These are phyloP conservation scores for Leersia perrieri DNA, from an alignment of 176 grass and related monocot genomes.

Conservation along the genomic window DNA sequence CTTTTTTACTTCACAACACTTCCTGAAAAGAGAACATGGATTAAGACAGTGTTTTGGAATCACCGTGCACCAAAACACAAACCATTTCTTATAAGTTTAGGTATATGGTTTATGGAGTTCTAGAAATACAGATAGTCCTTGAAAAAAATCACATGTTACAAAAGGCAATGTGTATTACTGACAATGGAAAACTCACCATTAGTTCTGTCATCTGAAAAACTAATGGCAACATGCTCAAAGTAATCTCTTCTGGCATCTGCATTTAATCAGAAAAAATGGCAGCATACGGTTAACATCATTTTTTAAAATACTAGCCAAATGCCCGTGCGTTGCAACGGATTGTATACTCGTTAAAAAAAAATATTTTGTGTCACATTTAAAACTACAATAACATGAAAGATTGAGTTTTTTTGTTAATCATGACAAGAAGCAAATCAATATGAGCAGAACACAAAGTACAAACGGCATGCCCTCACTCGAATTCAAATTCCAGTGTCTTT, in stretches of 20 bases:
- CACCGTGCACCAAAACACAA: not conserved
- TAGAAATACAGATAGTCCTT: not conserved
- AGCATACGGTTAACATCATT: not conserved
- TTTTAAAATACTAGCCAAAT: too few species aligned
- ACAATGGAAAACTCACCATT: constrained; percentile 45
- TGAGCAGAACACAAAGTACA: too few species aligned
- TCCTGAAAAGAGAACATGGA: constrained; percentile 7
- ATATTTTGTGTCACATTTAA: too few species aligned
- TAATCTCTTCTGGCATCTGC: constrained; percentile 91
- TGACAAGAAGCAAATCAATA: too few species aligned
- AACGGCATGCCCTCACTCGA: too few species aligned
- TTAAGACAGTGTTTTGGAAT: not conserved
- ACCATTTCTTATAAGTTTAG: not conserved
- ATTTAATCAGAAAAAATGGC: constrained; percentile 28
- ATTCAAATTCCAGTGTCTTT: too few species aligned
- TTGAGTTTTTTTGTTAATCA: too few species aligned
- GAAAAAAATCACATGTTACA: not conserved
- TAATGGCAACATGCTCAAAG: constrained; percentile 76
- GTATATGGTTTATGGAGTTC: not conserved
- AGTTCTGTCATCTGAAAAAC: constrained; percentile 41
- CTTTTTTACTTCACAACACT: constrained; percentile 7
- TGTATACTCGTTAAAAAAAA: too few species aligned
- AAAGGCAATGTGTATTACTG: not conserved
- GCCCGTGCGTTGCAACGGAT: too few species aligned
- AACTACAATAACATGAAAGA: too few species aligned